phyloP scores from a whole-genome alignment of 2,329 filamentous ascomycete genomes.

The Ascosphaera acerosa region DNA sequence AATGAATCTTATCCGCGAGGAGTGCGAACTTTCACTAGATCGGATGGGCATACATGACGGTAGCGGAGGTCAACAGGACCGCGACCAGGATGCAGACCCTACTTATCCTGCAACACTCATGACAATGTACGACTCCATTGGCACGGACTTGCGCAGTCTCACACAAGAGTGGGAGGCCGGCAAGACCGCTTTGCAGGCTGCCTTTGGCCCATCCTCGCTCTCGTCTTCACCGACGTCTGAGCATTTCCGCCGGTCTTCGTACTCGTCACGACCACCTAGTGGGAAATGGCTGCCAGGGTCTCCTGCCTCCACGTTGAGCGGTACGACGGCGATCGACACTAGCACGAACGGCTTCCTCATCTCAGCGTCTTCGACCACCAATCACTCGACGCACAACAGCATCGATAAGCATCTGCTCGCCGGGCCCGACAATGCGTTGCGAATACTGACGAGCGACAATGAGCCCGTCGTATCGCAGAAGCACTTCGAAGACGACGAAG shows the following conservation, averaged over 20 bases:
- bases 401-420: constrained; percentile 11
- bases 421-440: constrained; percentile 43
- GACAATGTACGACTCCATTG: constrained; percentile 84
- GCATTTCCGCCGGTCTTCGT: constrained; percentile 5
- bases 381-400: background rate
- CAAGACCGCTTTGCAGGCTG: constrained; percentile 54
- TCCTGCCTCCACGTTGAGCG: constrained; percentile 21
- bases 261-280: background rate
- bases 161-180: constrained; percentile 73
- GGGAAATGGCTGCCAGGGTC: constrained; percentile 12
- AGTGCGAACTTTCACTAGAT: constrained; percentile 57
- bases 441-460: constrained; percentile 49
- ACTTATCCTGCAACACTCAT: constrained; percentile 57
- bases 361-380: no score
- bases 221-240: constrained; percentile 28
- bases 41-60: constrained; percentile 29
- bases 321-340: constrained; percentile 22
- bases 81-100: constrained; percentile 36
- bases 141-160: constrained; percentile 55
- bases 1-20: constrained; percentile 71
- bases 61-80: no score
- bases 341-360: background rate
- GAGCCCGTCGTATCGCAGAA: constrained; percentile 11
- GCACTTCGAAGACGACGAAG: constrained; percentile 28
- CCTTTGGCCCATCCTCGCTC: constrained; percentile 39